Conservation (phyloP, 2,329 filamentous ascomycete species). For the Calonectria naviculata region DNA sequence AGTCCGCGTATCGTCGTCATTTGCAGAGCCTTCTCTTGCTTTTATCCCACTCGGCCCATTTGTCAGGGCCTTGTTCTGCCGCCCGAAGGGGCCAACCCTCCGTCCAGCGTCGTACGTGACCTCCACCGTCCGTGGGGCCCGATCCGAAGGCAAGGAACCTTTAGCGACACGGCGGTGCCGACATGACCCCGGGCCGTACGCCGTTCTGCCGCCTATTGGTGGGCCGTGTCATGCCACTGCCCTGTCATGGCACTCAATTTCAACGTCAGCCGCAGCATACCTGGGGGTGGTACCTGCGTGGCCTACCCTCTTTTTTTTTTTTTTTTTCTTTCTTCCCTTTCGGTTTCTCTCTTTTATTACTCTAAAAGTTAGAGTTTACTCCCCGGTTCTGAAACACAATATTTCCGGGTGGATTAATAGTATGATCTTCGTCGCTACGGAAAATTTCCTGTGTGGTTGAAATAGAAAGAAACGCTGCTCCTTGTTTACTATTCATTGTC, state of each 20-base stretch:
- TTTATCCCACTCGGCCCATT: constrained; percentile 17
- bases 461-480: not conserved
- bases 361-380: not conserved
- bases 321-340: too few species aligned
- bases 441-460: not conserved
- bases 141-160: constrained; percentile 6
- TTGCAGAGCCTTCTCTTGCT: not conserved
- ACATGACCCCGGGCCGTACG: not conserved
- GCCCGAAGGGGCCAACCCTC: constrained; percentile 2
- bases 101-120: constrained; percentile 5
- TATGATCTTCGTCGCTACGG: not conserved
- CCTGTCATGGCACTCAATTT: constrained; percentile 15
- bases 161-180: constrained; percentile 2
- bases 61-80: not conserved
- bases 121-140: constrained; percentile 10
- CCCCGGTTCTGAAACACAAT: not conserved
- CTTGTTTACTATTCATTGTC: not conserved
- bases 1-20: not conserved
- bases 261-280: not conserved
- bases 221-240: constrained; percentile 11
- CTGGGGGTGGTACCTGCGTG: not conserved
- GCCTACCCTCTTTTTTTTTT: not conserved
- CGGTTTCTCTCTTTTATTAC: not conserved
- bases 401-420: not conserved
- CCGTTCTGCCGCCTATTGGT: constrained; percentile 6